Base-by-base conservation (phyloP, 306 rosid genomes). In the Vicia sativa region DNA sequence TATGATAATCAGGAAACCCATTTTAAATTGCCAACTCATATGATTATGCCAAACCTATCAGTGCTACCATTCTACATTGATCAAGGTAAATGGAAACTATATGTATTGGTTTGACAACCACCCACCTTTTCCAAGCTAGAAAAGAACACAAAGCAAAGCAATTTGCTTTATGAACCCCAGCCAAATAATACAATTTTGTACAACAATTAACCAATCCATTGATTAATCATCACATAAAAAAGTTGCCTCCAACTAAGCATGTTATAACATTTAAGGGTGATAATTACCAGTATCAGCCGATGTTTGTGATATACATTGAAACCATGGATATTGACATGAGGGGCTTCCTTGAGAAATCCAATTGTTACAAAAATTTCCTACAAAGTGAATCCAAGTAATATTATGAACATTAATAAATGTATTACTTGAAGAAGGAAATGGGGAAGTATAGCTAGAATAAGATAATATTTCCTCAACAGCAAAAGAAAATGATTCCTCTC, bases 271-370 rank as follows among this genome's bases (percentile, higher is more conserved):
- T 68, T 68, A 50, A 50, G 60, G 19, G 16, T 28, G 26, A 50
- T 4, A 73, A 71, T 81, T 79, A 90, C 99, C 87, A 85, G 74
- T 73, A 93, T 93, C 62, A 93, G 79, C 71, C 99, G 96, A 76
- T 90, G 88, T 79, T 90, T 93, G 81, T 93, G 95, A 84, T 93
- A 90, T 66, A 93, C 83, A 66, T 88, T 90, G 80, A 93, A 93
- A 68, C 98, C 99, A 35, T 93, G 99, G 48, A 83, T 48, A 71
- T 53, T 69, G 73, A 93, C 78, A 2, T 35, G 59, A 5, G 99
- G 99, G 76, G 97, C 97, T 67, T 93, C 99, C 70, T 88, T 93
- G 41, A 90, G 83, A 87, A 88, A 93, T 65, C 99, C 99, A 69
- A 93, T 85, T 50, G 97, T 90, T 3, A 90, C 69, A 73, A 78